Evolutionary conservation across 169 alveolate genomes (phyloP).

Genomic region (Hammondia hammondi): DNA sequence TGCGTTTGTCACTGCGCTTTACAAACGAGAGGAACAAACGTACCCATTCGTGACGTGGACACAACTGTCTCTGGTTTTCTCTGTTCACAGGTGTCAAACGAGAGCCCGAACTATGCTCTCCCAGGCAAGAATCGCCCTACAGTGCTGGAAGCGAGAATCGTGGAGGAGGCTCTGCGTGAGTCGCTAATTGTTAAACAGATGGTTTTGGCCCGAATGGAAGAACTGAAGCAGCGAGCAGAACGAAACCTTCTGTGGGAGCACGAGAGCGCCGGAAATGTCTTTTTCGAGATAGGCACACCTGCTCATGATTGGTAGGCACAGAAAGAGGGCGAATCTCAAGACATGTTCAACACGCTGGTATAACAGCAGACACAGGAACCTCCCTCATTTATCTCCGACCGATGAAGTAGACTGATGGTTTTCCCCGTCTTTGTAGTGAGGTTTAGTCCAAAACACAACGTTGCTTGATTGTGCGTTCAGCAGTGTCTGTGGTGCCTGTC

Average conservation of each 20-base stretch:
- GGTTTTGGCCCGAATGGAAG: conserved; percentile 1
- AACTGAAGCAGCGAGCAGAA: conserved; percentile 26
- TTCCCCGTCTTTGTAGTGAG: no score
- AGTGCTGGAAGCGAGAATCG: background rate
- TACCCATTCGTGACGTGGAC: no score
- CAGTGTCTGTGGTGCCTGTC: no score
- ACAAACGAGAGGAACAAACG: no score
- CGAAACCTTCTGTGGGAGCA: conserved; percentile 13
- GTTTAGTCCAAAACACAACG: no score
- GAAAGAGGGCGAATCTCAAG: background rate
- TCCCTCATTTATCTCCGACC: background rate
- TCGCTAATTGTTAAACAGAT: background rate
- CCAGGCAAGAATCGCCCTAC: background rate
- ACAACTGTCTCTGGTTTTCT: no score
- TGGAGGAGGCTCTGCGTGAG: background rate
- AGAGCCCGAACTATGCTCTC: no score
- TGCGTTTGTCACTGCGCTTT: no score
- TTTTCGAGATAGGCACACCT: background rate
- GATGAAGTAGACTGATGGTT: background rate
- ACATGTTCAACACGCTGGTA: background rate
- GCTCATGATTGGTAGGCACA: background rate
- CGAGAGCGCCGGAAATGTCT: conserved; percentile 15
- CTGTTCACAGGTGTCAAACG: no score
- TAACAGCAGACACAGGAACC: background rate
- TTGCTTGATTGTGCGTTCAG: no score